Base-by-base conservation (phyloP, 352 stramenopile species). In the Pseudoperonospora humuli region DNA sequence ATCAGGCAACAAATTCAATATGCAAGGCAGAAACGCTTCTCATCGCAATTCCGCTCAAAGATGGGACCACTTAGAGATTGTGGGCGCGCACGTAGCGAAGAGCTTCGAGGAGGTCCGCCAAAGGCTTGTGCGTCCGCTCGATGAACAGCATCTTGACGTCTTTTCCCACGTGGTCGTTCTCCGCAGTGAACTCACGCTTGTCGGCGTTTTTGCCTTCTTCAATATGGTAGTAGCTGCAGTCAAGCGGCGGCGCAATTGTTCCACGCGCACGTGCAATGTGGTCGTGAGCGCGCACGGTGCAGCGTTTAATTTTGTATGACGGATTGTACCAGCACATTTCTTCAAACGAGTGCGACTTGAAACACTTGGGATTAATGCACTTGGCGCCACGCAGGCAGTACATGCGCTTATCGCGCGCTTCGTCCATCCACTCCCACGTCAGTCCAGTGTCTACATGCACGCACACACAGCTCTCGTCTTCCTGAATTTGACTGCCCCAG, bases 321-420 rank as follows among this genome's bases (percentile, higher is more conserved):
- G 63, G 63, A 27, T 69, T 73, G 58, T 73, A 73, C 63, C 63
- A 73, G 55, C 63, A 69, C 47, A 73, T 64, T 52, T 73, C 63
- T 36, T 63, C 59, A 43, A 65, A 64, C 31, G 58, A 67, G 49
- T 73, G 63, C 39, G 63, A 69, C 47, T 67, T 73, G 36, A 54
- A 34, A 54, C 63, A 73, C 43, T 64, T 60, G 20, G 15, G 45
- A 38, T 67, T 69, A 4, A 39, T 61, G 35, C 63, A 73, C 17
- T 64, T 66, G 19, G 48, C 28, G 8, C 57, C 54, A 20, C 52
- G 49, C 10, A 49, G 46, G 26, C 63, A 73, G 17, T 64, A 58
- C 26, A 65, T 51, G 0, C 49, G 50, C 27, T 73, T 70, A 9
- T 62, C 48, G 1, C 52, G 46, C 2, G 43, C 14, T 33, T 61